phyloP scores from a whole-genome alignment of 441 rosid genomes.

The Arabidopsis hybrid region DNA sequence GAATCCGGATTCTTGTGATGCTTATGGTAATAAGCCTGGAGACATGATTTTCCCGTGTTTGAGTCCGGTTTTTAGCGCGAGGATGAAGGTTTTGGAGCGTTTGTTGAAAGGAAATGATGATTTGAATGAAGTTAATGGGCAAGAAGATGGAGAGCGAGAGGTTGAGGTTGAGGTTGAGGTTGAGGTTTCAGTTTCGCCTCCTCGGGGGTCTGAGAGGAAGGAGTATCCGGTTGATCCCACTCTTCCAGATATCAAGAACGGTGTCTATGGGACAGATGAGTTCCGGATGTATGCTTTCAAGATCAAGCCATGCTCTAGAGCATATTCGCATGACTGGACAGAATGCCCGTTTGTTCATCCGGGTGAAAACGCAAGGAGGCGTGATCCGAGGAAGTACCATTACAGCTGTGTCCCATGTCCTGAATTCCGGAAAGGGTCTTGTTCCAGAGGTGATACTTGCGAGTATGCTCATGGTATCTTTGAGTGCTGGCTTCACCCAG shows the following conservation, averaged over 20 bases:
- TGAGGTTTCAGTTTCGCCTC: slow-evolving; percentile 41
- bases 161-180: background rate
- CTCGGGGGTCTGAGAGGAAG: slow-evolving; percentile 56
- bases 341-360: slow-evolving; percentile 84
- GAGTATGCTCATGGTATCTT: slow-evolving; percentile 82
- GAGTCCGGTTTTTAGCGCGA: slow-evolving; percentile 46
- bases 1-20: slow-evolving; percentile 54
- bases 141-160: slow-evolving; percentile 43
- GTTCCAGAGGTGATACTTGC: slow-evolving; percentile 67
- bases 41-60: slow-evolving; percentile 54
- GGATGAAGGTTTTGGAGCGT: slow-evolving; percentile 57
- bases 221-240: slow-evolving; percentile 67
- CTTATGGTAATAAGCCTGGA: slow-evolving; percentile 57
- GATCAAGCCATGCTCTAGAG: slow-evolving; percentile 79
- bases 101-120: slow-evolving; percentile 47
- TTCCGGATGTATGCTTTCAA: slow-evolving; percentile 77
- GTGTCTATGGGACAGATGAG: slow-evolving; percentile 67
- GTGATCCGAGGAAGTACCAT: slow-evolving; percentile 73
- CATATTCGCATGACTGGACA: slow-evolving; percentile 81
- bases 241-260: slow-evolving; percentile 71
- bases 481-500: slow-evolving; percentile 85
- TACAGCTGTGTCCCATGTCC: slow-evolving; percentile 85
- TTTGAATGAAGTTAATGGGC: slow-evolving; percentile 45
- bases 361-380: slow-evolving; percentile 80
- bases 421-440: slow-evolving; percentile 72